phyloP scores from a whole-genome alignment of 202 grass and related monocot species.

The Setaria viridis region DNA sequence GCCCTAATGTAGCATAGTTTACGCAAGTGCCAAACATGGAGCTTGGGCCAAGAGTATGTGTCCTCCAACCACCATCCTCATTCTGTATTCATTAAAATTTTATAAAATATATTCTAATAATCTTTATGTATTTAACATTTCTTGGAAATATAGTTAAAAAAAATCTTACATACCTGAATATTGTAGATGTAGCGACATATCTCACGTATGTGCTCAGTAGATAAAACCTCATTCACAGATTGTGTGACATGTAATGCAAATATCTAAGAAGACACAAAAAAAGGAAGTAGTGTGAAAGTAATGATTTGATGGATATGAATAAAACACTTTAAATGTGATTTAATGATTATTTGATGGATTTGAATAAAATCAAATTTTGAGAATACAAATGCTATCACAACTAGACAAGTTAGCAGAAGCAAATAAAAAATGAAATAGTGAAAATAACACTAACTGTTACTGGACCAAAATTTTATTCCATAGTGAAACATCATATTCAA shows the following conservation, averaged over 20 bases:
- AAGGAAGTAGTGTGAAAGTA: background rate
- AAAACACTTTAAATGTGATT: too few relatives aligned
- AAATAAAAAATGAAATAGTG: too few relatives aligned
- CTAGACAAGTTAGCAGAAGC: too few relatives aligned
- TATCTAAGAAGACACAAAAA: background rate
- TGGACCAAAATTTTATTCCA: too few relatives aligned
- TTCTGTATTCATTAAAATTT: background rate
- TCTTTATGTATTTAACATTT: background rate
- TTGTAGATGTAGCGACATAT: conserved; percentile 41
- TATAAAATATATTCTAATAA: background rate
- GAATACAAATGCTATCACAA: too few relatives aligned
- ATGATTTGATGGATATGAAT: background rate
- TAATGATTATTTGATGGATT: too few relatives aligned
- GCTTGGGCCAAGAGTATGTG: background rate
- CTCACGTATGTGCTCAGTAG: conserved; percentile 6
- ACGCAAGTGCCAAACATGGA: conserved; percentile 37
- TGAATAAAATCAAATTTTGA: too few relatives aligned
- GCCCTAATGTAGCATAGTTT: conserved; percentile 30
- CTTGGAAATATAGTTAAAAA: background rate
- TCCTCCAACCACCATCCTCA: conserved; percentile 27
- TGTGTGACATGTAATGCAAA: conserved; percentile 25
- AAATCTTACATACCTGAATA: conserved; percentile 9
- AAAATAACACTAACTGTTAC: too few relatives aligned
- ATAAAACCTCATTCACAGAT: background rate
- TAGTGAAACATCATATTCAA: too few relatives aligned